Base-by-base conservation (phyloP, 768 basidiomycete species). In the Suillus brevipes region DNA sequence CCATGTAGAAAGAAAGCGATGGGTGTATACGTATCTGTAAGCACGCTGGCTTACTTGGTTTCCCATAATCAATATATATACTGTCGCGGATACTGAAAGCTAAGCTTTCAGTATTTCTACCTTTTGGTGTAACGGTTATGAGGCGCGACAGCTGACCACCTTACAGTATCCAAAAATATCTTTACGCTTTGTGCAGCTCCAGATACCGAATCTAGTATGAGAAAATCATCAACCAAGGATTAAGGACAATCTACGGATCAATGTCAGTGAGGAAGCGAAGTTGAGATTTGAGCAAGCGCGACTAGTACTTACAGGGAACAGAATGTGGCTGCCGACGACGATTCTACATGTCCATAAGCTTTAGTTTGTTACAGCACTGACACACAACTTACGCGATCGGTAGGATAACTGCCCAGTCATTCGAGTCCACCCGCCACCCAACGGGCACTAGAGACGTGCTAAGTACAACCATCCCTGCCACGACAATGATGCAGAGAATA, bases 181-280 rank as follows among this genome's bases (percentile, higher is more conserved):
- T 4, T 37, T 7, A 25, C 16, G 8, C 7, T 28, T 14, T 50
- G 8, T 18, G 25, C 53, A 34, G 53, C 36, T 6, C 20, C 34
- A 6, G 34, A 4, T 36, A 36, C 34, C 20, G 36, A 23, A 8
- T 37, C 25, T 59, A 75, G 34, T 84, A 86, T 0, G 87, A 89
- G 77, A 94, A 94, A 49, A 93, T 90, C 89, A 93, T 92, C 61
- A 94, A 78, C 89, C 90, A 92, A 1, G 92, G 94, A 70, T 95
- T 95, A 49, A 95, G 84, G 31, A 94, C 87, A 63, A 96, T 89
- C 83, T 90, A n/a, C 34, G 31, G 57, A 45, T 66, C 81, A 79
- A 57, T 36, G 25, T 59, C 58, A 82, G 23, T 31, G 68, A 65
- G 31, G 23, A 60, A 45, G 25, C 8, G 61, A 12, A 18, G 53